Base-by-base conservation (phyloP, 2,329 filamentous ascomycete species). In the Xylariaceae sp. region DNA sequence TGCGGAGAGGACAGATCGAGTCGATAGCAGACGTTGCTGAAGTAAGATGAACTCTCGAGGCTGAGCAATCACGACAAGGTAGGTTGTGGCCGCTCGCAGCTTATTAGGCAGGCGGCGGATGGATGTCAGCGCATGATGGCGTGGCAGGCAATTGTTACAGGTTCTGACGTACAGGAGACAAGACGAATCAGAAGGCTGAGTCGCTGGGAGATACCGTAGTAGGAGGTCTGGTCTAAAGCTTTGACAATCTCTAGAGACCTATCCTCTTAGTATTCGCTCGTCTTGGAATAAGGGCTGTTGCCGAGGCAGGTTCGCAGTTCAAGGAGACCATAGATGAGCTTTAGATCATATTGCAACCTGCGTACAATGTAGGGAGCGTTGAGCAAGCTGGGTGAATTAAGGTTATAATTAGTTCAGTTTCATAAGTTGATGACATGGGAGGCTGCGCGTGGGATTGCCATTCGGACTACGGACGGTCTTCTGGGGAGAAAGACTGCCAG, bases 61-160 rank as follows among this genome's bases (percentile, higher is more conserved):
- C 51, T 56, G 52, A 55, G 53, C 53, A 55, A 52, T 51, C 54
- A 57, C 57, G 59, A 63, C 38, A n/a, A n/a, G n/a, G n/a, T 41
- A 36, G 38, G 61, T 54, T 53, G 58, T 58, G 51, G 54, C 55
- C 57, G 55, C 55, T 58, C 51, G 58, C 55, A 62, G 59, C 61
- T 64, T 24, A 62, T 28, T 31, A 41, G 52, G 60, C 54, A 63
- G 57, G 62, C 62, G 67, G 60, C 54, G 63, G 57, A 62, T 62
- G 67, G 65, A 71, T 68, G 69, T 71, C 69, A 71, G 67, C 65
- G 68, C 65, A 66, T 66, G 57, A 64, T 60, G 44, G 40, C 48
- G 45, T 50, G 50, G 50, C 48, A 40, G 48, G 44, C 42, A 40
- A 46, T 40, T 37, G 40, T 47, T 31, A 31, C 23, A 29, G 30